Evolutionary conservation across 73 alveolate species (phyloP), one percentile per base, ranked within the genome.

Genomic region (Effrenium voratum): DNA sequence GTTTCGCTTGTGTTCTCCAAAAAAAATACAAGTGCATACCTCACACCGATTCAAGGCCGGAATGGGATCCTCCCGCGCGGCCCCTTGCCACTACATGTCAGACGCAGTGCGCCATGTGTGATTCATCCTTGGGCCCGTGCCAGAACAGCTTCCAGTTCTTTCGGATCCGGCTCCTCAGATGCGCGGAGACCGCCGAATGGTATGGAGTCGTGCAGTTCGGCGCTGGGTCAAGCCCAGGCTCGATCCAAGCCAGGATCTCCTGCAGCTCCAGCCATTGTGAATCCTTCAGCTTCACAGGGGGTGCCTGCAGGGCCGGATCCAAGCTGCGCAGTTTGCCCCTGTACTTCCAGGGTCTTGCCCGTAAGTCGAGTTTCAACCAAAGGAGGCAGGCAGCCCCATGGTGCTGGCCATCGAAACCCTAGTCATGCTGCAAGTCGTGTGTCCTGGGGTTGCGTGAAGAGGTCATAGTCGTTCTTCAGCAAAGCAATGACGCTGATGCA

Each of bases 211-310:
- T 55, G 72, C 72, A 57, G 16, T 30, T 30, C 72, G 72, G 1
- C 16, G 28, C 52, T 16, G 13, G 32, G 4, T 5, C 77, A 83
- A 41, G 28, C 43, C 86, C 5, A 90, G 96, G 55, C 19, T 46
- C 96, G 3, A 90, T 90, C 96, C 96, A 90, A 34, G 87, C 8
- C 52, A 90, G 75, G 30, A 90, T 46, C 73, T 90, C 72, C 40
- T 90, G 96, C 49, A 90, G 63, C 75, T 90, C 96, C 47, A 63
- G 87, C 96, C 96, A 90, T 50, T 90, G 96, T 44, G 96, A 90
- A 40, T 90, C 76, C 87, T 59, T 13, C 72, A 90, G 75, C 86
- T 90, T 90, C 86, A 68, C 96, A n/a, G 32, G 63, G 73, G 52
- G 66, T 26, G 96, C 87, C 36, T 68, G 44, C 32, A 19, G 68